Conservation (phyloP, 1,284 basidiomycete genomes). For the Fomitopsis betulina region DNA sequence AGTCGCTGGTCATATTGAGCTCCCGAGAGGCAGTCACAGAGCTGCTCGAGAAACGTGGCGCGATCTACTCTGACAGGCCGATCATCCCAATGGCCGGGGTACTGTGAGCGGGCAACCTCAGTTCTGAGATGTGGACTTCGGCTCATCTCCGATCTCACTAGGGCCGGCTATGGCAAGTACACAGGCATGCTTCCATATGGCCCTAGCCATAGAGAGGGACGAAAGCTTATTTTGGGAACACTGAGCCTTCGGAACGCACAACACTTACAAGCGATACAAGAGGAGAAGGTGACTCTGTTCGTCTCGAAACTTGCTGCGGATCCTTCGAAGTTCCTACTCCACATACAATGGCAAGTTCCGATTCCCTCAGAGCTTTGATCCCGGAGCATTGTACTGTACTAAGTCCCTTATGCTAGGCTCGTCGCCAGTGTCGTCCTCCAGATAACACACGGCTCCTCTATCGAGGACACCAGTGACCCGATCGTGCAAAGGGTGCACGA, state of each 20-base stretch:
- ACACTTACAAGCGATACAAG: background rate
- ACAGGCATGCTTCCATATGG: background rate
- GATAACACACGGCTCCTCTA: background rate
- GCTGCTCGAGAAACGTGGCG: slow-evolving; percentile 2
- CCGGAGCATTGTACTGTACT: no score
- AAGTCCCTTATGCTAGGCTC: no score
- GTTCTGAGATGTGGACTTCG: background rate
- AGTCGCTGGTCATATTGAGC: slow-evolving; percentile 1
- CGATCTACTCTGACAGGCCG: slow-evolving; percentile 5
- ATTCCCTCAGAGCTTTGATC: no score
- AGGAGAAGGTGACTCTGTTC: background rate
- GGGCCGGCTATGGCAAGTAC: background rate
- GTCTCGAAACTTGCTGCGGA: background rate
- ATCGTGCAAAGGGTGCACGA: background rate
- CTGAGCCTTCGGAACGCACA: background rate
- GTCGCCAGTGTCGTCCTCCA: background rate
- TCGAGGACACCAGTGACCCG: background rate
- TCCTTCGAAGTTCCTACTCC: background rate
- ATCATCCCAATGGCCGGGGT: background rate
- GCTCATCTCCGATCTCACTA: background rate
- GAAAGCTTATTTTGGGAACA: background rate
- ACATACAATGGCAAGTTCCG: slow-evolving; percentile 2
- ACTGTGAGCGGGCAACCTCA: background rate
- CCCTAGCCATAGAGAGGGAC: background rate
- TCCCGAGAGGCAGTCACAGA: background rate